A percentile compares a stretch with the other conserved stretches of the same genome.
Evolutionary conservation across 495 filamentous ascomycete species (phyloP).

Genomic region (Penicillium manginii): DNA sequence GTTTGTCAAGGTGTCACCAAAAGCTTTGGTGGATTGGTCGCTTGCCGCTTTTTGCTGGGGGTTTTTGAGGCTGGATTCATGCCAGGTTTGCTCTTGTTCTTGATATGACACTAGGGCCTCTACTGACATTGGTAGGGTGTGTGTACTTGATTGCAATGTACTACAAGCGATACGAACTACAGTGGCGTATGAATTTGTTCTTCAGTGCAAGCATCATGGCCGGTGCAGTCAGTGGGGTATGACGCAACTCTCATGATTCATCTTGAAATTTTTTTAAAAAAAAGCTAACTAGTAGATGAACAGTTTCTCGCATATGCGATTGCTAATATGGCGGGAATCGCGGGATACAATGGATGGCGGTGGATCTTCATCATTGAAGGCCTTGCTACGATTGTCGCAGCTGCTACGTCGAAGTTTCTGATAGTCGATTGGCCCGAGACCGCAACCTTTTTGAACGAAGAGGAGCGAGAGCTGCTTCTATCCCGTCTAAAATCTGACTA

Average conservation of each 20-base stretch:
- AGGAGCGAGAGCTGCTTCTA: slow-evolving; percentile 50
- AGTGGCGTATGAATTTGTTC: slow-evolving; percentile 60
- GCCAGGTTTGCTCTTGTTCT: slow-evolving; percentile 44
- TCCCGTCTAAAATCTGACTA: slow-evolving; percentile 47
- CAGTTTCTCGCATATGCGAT: slow-evolving; percentile 64
- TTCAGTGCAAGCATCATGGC: slow-evolving; percentile 60
- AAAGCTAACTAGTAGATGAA: background rate
- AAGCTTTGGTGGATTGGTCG: slow-evolving; percentile 55
- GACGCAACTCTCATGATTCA: background rate
- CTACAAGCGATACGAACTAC: slow-evolving; percentile 65
- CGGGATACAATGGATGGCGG: slow-evolving; percentile 51
- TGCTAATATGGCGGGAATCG: slow-evolving; percentile 56
- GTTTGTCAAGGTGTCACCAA: slow-evolving; percentile 61
- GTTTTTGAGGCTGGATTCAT: slow-evolving; percentile 62
- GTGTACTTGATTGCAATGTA: slow-evolving; percentile 63
- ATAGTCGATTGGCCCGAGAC: slow-evolving; percentile 62
- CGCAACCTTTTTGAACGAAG: slow-evolving; percentile 49
- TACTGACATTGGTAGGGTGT: slow-evolving; percentile 29
- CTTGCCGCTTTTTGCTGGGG: slow-evolving; percentile 58
- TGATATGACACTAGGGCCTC: background rate
- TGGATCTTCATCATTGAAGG: slow-evolving; percentile 77
- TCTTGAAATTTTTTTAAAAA: background rate
- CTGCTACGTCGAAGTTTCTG: slow-evolving; percentile 50
- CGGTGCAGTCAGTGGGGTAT: slow-evolving; percentile 62
- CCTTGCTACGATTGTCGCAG: slow-evolving; percentile 50